Evolutionary conservation across 148 eudicot species (phyloP).

Genomic region (Camellia granthamiana): DNA sequence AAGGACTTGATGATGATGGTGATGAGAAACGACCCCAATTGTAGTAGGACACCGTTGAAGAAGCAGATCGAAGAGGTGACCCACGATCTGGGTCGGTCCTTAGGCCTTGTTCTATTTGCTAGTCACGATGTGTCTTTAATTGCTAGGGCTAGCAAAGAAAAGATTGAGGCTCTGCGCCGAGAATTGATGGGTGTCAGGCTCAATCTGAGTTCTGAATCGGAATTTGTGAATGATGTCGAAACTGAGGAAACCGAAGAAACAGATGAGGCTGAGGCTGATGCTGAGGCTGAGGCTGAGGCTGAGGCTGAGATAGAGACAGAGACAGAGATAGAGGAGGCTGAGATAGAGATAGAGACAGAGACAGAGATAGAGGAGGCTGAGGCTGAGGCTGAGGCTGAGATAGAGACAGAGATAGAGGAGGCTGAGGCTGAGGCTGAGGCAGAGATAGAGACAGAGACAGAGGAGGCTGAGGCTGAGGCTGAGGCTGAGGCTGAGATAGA

Average conservation of each 20-base stretch:
- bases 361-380: not conserved
- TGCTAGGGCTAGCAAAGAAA: slow-evolving; percentile 32
- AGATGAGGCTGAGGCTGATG: slow-evolving; percentile 19
- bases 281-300: slow-evolving; percentile 29
- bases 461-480: too few relatives aligned
- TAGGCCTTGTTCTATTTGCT: slow-evolving; percentile 68
- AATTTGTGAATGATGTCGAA: slow-evolving; percentile 27
- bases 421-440: not conserved
- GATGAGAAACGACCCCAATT: slow-evolving; percentile 18
- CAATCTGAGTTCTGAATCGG: slow-evolving; percentile 36
- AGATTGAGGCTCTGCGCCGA: slow-evolving; percentile 50
- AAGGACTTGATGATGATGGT: slow-evolving; percentile 30
- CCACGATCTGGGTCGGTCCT: slow-evolving; percentile 58
- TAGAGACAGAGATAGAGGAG: slow-evolving; percentile 16
- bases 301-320: slow-evolving; percentile 21
- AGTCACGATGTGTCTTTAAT: slow-evolving; percentile 42
- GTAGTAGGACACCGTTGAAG: slow-evolving; percentile 5
- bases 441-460: too few relatives aligned
- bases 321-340: not conserved
- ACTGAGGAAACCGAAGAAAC: slow-evolving; percentile 26
- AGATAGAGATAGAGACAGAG: slow-evolving; percentile 20
- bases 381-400: slow-evolving; percentile 31
- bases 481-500: too few relatives aligned
- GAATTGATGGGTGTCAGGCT: slow-evolving; percentile 66
- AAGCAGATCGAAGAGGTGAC: slow-evolving; percentile 46